Evolutionary conservation across 306 rosid genomes (phyloP), one percentile per base, ranked within the genome.

Genomic region (Fragaria vesca): DNA sequence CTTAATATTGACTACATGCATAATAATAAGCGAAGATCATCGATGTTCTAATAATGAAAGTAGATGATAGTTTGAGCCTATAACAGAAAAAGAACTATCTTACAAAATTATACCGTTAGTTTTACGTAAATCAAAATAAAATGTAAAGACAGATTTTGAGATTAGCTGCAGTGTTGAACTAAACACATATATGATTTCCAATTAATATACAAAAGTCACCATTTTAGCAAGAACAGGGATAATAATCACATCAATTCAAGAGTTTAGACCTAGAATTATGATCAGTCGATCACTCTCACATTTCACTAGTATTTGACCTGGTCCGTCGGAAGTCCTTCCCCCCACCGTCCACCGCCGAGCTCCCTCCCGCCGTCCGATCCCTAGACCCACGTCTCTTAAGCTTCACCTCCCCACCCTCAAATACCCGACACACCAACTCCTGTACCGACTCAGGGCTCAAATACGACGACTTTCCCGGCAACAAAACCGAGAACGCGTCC

Each of bases 391-490:
- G 75, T 32, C 83, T 73, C 80, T 61, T 89, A 42, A 69, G 40
- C 77, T 77, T 89, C 57, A 57, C 85, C 80, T 79, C 80, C 0
- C 32, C 79, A 1, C 66, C 76, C 3, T 85, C 87, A 58, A 94
- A 92, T 21, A 89, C 84, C 50, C 84, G 86, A 65, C 51, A 67
- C 76, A 94, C 16, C 80, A 79, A 48, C 67, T 83, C 94, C 47
- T 71, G 81, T 66, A 94, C 54, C 65, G 83, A 83, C 17, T 94
- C 88, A 9, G 90, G 86, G 76, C 87, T 85, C 6, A 85, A 81
- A 48, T 78, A 89, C 51, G 46, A 72, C 80, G 40, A 72, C 77
- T 82, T 88, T 73, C 88, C 88, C 20, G 78, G 87, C 66, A 91
- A 73, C 38, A 85, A 16, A 26, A 85, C 89, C 1, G 86, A 81